Percentiles rank a stretch among this genome's conserved stretches.
Conservation (phyloP, 495 filamentous ascomycete species). For the Parmelia sp. region DNA sequence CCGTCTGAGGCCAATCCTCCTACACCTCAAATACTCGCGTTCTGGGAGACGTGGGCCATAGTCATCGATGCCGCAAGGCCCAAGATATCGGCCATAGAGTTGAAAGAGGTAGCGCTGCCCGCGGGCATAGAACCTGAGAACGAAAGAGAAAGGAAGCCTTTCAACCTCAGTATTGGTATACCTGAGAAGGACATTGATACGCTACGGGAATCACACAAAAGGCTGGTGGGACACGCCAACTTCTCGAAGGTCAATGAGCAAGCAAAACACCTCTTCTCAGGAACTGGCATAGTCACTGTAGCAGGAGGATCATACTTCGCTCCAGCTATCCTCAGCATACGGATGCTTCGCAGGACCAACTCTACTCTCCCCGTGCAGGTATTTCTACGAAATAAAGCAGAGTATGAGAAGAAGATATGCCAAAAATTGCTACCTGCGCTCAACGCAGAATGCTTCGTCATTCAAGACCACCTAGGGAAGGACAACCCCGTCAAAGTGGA, state of each 20-base stretch:
- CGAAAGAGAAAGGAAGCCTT: slow-evolving; percentile 14
- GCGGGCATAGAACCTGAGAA: slow-evolving; percentile 3
- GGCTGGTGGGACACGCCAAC: slow-evolving; percentile 1
- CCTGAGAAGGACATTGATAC: slow-evolving; percentile 9
- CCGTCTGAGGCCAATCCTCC: slow-evolving; percentile 9
- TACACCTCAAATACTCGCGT: slow-evolving; percentile 8
- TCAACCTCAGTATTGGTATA: slow-evolving; percentile 8
- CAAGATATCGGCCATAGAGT: neutral
- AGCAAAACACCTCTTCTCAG: slow-evolving; percentile 7
- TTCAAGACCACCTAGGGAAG: slow-evolving; percentile 39
- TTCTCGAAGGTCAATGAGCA: slow-evolving; percentile 10
- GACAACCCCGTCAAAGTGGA: slow-evolving; percentile 27
- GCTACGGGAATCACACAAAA: slow-evolving; percentile 11
- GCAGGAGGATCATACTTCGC: slow-evolving; percentile 44
- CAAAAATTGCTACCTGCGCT: slow-evolving; percentile 44
- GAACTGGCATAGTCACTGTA: slow-evolving; percentile 47
- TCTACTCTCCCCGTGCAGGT: slow-evolving; percentile 55
- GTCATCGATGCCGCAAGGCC: slow-evolving; percentile 11
- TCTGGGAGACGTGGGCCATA: slow-evolving; percentile 13
- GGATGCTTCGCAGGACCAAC: slow-evolving; percentile 52
- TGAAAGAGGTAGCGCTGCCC: neutral
- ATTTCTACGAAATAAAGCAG: slow-evolving; percentile 44
- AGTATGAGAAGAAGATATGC: slow-evolving; percentile 50
- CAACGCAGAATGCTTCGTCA: slow-evolving; percentile 47
- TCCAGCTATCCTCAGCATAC: slow-evolving; percentile 48